Conservation (phyloP, 2,329 filamentous ascomycete genomes). For the Colletotrichum noveboracense region DNA sequence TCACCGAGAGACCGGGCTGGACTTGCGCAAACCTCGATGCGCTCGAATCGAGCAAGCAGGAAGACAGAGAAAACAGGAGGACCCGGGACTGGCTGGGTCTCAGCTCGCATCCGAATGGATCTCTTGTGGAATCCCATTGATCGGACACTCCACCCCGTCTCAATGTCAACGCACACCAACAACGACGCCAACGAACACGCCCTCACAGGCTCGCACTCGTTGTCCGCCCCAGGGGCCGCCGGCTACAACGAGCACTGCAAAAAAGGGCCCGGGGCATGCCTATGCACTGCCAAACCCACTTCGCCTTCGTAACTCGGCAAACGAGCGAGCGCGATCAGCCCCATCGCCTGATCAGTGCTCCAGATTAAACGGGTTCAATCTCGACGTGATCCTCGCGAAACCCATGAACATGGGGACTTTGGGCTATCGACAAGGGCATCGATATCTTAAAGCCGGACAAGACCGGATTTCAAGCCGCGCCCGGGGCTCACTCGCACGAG, state of each 20-base stretch:
- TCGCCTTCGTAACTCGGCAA: slow-evolving; percentile 19
- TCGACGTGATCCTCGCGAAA: slow-evolving; percentile 3
- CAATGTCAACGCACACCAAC: background rate
- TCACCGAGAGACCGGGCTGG: background rate
- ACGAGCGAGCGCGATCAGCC: slow-evolving; percentile 18
- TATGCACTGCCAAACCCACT: background rate
- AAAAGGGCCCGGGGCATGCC: background rate
- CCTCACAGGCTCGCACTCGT: background rate
- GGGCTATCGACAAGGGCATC: slow-evolving; percentile 2
- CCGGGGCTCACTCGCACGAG: slow-evolving; percentile 19
- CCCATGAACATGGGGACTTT: background rate
- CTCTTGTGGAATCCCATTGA: background rate
- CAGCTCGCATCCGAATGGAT: slow-evolving; percentile 3
- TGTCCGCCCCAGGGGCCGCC: background rate
- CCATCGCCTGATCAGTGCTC: slow-evolving; percentile 16
- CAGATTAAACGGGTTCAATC: slow-evolving; percentile 9
- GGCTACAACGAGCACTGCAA: background rate
- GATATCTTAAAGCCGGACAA: slow-evolving; percentile 11
- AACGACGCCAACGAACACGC: background rate
- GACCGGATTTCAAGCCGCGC: slow-evolving; percentile 15
- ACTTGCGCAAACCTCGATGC: background rate
- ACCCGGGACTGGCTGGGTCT: background rate
- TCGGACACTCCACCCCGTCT: background rate
- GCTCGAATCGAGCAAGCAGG: background rate
- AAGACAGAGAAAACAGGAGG: background rate